These are phyloP conservation scores for Corymbia citriodora DNA, from an alignment of 441 rosid genomes.

Conservation along the genomic window DNA sequence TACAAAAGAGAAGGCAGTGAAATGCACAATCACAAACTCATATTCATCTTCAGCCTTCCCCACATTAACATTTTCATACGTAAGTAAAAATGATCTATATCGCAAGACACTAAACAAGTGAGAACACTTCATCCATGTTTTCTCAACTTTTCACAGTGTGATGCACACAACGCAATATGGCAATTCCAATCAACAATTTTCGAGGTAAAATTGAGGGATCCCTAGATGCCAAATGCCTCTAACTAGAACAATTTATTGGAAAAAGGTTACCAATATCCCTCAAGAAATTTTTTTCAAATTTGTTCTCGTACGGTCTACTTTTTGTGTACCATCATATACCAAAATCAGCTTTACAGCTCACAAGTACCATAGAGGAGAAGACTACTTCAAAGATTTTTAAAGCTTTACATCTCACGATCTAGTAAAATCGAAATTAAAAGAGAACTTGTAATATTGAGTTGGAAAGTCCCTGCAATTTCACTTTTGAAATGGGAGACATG, in stretches of 20 bases:
- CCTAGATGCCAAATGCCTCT: neutral
- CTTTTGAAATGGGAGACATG: too few relatives aligned
- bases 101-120: rapidly evolving
- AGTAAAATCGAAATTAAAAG: too few relatives aligned
- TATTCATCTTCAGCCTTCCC: neutral
- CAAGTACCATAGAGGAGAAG: too few relatives aligned
- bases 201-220: neutral
- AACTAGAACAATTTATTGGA: neutral
- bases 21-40: neutral
- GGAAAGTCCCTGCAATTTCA: too few relatives aligned
- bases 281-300: neutral
- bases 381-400: too few relatives aligned
- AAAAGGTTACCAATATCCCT: neutral
- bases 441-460: too few relatives aligned
- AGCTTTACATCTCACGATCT: too few relatives aligned
- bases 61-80: neutral
- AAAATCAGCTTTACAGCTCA: neutral
- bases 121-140: neutral
- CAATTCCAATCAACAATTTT: rapidly evolving
- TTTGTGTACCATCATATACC: neutral
- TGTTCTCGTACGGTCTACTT: too few relatives aligned
- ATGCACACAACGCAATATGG: neutral
- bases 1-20: neutral
- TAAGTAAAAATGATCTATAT: neutral
- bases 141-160: neutral